These are phyloP conservation scores for Euphorbia peplus DNA, from an alignment of 345 rosid species.

Conservation along the genomic window DNA sequence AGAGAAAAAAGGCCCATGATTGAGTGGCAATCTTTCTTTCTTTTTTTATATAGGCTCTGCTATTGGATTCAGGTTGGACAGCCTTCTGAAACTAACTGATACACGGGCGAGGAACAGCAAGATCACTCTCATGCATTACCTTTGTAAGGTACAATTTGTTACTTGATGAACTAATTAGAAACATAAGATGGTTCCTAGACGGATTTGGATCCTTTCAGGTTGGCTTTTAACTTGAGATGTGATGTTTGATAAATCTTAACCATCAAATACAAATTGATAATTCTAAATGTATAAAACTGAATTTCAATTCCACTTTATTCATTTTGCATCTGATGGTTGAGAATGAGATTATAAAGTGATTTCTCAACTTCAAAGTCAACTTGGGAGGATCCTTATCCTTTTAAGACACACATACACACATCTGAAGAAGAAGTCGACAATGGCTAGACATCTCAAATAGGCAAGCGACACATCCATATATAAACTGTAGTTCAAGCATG, in stretches of 20 bases:
- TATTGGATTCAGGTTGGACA: constrained; percentile 85
- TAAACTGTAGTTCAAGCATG: not conserved
- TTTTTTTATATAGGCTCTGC: constrained; percentile 61
- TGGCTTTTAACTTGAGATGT: no score
- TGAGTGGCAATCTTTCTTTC: not conserved
- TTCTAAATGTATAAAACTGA: no score
- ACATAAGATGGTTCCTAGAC: not conserved
- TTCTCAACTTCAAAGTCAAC: no score
- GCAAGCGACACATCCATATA: not conserved
- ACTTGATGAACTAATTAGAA: not conserved
- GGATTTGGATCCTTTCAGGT: no score
- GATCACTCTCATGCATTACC: constrained; percentile 97
- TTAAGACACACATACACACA: not conserved
- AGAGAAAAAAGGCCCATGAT: no score
- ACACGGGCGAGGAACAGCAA: constrained; percentile 82
- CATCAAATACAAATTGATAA: no score
- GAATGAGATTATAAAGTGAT: no score
- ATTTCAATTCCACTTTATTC: no score
- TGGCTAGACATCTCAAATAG: no score
- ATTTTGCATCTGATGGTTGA: no score
- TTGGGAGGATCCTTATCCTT: not conserved
- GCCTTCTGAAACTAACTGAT: constrained; percentile 91
- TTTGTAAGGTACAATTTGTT: constrained; percentile 69
- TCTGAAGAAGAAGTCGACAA: not conserved
- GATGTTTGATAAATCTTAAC: no score